Evolutionary conservation across 139 green algal species (phyloP), one percentile per base, ranked within the genome.

Genomic region (Coelastrella sp.): DNA sequence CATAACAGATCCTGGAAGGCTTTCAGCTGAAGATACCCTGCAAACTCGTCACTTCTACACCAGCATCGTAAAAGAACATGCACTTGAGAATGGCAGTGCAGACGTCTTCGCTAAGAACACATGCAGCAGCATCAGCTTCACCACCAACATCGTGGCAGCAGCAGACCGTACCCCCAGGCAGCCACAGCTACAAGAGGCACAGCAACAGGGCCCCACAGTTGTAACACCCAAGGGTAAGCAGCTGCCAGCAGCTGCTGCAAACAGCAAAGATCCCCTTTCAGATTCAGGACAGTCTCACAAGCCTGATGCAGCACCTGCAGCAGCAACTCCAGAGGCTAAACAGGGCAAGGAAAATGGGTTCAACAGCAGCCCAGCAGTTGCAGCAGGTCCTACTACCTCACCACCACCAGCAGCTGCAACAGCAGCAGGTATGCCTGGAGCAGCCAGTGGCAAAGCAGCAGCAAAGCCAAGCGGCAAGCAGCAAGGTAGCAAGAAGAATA

Each of bases 11-110:
- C 84, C 84, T 58, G 84, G 68, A 56, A 22, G 84, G 22, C 72
- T 89, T 14, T n/a, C 35, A 22, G 56, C 49, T 11, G 84, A 89
- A 73, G 70, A 89, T 49, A 58, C 70, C 12, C 22, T 56, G 35
- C 84, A 89, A 19, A 74, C 84, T 8, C 84, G 84, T n/a, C 57
- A 68, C 84, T 83, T 89, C 56, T 89, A 89, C 49, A 68, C 35
- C 12, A 27, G 15, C 8, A 63, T 83, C 35, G 14, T 83, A 35
- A 61, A 83, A 9, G 35, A 83, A 12, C 8, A 63, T 63, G 78
- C 78, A 24, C 49, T 83, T 6, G n/a, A 27, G 14, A 63, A 83
- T 17, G 78, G 78, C 78, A 83, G 78, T 7, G 78, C 78, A 25
- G 72, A 82, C 20, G 72, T 81, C 57, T 74, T 78, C 6, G 82